phyloP scores from a whole-genome alignment of 2,329 filamentous ascomycete species.

The Claviceps spartinae region DNA sequence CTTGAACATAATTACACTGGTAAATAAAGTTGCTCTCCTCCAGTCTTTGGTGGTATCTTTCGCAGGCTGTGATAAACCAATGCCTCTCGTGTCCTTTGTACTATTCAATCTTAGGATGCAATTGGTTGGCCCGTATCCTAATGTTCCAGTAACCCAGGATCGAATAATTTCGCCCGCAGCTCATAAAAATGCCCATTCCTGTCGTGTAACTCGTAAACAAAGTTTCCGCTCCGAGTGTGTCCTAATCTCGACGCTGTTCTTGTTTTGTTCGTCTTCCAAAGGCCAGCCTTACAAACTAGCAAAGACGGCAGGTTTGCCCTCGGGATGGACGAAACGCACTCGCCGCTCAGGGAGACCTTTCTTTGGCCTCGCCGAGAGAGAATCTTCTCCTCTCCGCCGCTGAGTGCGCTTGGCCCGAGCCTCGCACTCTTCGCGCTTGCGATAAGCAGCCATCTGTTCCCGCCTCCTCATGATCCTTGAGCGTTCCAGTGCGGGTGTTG shows the following conservation, averaged over 20 bases:
- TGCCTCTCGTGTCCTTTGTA: neutral
- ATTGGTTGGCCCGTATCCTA: neutral
- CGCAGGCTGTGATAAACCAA: neutral
- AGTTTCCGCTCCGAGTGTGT: neutral
- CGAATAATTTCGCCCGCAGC: neutral
- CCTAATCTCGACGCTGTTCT: neutral
- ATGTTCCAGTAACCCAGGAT: neutral
- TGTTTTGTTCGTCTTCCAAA: neutral
- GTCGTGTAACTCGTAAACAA: neutral
- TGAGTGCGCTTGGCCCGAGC: slow-evolving; percentile 42
- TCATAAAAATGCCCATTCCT: neutral
- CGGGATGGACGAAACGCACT: slow-evolving; percentile 28
- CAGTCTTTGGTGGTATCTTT: neutral
- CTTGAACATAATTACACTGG: neutral
- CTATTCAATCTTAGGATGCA: neutral
- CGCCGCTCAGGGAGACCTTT: slow-evolving; percentile 18
- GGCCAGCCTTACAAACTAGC: slow-evolving; percentile 11
- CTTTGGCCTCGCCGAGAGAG: slow-evolving; percentile 13
- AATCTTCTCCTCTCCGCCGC: slow-evolving; percentile 27
- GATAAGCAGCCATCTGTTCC: slow-evolving; percentile 50
- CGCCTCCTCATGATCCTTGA: slow-evolving; percentile 41
- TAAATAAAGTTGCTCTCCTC: neutral
- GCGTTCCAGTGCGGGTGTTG: slow-evolving; percentile 46
- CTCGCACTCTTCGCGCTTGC: slow-evolving; percentile 45
- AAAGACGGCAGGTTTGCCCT: slow-evolving; percentile 19